Conservation (phyloP, 129 eudicot genomes). For the Glebionis coronaria region DNA sequence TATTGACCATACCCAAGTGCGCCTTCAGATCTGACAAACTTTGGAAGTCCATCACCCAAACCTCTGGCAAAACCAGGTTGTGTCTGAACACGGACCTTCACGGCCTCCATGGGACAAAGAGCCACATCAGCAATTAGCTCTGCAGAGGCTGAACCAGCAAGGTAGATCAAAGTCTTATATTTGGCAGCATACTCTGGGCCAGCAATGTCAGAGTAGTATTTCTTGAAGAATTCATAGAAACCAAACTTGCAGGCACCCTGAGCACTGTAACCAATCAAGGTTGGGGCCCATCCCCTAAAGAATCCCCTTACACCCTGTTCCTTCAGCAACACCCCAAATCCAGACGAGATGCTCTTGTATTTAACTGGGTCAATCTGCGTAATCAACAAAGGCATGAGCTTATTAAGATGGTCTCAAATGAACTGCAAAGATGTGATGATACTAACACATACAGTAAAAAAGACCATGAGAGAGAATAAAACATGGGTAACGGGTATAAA, state of each 20-base stretch:
- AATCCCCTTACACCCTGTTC: constrained; percentile 78
- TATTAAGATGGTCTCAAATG: not conserved
- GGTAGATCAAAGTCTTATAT: constrained; percentile 82
- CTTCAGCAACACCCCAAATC: constrained; percentile 66
- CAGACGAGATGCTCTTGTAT: constrained; percentile 86
- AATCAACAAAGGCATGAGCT: constrained; percentile 21
- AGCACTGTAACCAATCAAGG: constrained; percentile 82
- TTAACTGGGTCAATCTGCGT: constrained; percentile 68
- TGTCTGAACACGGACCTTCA: constrained; percentile 94
- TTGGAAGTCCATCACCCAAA: constrained; percentile 79
- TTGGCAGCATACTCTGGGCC: constrained; percentile 83
- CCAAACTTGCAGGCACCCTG: constrained; percentile 98
- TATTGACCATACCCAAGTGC: constrained; percentile 54
- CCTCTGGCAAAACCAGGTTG: constrained; percentile 97
- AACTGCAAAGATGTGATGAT: not conserved
- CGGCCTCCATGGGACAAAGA: constrained; percentile 86
- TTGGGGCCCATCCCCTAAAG: constrained; percentile 87
- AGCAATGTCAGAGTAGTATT: constrained; percentile 86
- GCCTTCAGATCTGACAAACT: constrained; percentile 78
- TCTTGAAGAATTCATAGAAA: constrained; percentile 86
- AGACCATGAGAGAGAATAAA: not conserved
- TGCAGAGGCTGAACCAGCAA: constrained; percentile 92
- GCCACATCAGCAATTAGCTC: constrained; percentile 89
- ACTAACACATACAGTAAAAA: not conserved
- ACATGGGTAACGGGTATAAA: no score